Evolutionary conservation across 2,329 filamentous ascomycete genomes (phyloP), one percentile per base, ranked within the genome.

Genomic region (Microdochium bolleyi): DNA sequence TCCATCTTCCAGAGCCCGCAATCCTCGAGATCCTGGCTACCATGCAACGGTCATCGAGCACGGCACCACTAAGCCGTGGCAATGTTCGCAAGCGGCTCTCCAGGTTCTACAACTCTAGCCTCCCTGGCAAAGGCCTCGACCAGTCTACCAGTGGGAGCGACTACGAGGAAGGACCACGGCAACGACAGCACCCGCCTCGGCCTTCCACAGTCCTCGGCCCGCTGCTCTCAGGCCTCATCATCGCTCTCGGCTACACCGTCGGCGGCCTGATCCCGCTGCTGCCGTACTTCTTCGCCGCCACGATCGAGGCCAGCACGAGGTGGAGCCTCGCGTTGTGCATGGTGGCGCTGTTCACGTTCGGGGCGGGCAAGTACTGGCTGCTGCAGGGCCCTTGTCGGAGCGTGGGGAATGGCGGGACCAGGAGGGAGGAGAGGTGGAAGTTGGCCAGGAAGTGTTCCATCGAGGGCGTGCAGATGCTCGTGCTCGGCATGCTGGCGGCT

Each of bases 191-290:
- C 10, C 37, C 13, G 8, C 16, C 7, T 37, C 16, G 48, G 54
- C 14, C 38, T 55, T 2, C 51, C 11, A 14, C 49, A 27, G 69
- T 70, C 61, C 62, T 71, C 56, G 67, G 11, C 13, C 80, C 60
- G 64, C 76, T 66, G 66, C 66, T 82, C 48, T 84, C 80, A 0
- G 86, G 83, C 2, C 57, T 83, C 24, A 88, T 83, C 9, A 85
- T 89, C 60, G 82, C 84, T 0, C 61, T 83, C 16, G 84, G 84
- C 34, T 89, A 89, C 64, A 83, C 89, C 51, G 66, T 88, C 22
- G 86, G 86, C 21, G 86, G 86, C 0, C 72, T 88, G 52, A 77
- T 89, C n/a, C 85, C 86, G 14, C 75, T 89, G 60, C 67, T 87
- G 44, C 86, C 86, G 0, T 89, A 89, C 68, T 84, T 89, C 57